Evolutionary conservation across 495 filamentous ascomycete genomes (phyloP), one percentile per base, ranked within the genome.

Genomic region (Penicillium diatomitis): DNA sequence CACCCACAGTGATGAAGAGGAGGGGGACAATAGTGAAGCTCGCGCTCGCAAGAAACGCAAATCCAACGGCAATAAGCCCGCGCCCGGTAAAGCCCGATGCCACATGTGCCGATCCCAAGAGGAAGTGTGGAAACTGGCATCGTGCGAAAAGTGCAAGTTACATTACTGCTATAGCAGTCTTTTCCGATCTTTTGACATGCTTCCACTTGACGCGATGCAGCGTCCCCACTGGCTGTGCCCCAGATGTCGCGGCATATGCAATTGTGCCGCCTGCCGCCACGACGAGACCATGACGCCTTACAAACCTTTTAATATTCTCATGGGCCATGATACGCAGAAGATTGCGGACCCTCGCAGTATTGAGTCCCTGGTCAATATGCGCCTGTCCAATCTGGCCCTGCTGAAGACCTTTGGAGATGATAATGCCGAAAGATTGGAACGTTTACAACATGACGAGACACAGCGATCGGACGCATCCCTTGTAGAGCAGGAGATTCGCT

Each of bases 321-420:
- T 96, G 8, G 92, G 91, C 0, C 87, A 94, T 60, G 89, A 96
- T 47, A 97, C 92, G 1, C 83, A 77, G 39, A 85, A 84, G 34
- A 79, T 96, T 32, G 89, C 90, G 10, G 92, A 98, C 63, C 83
- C 83, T 41, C 81, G 92, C 41, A 95, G 89, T 61, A 80, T 91
- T 8, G 90, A 97, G 59, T 80, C 80, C 36, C 71, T 96, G 9
- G 87, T 96, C 7, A 86, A 95, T 55, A 92, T 95, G 66, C 77
- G 82, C 8, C 72, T 83, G 28, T 88, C 89, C 10, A 97, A 97
- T 63, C 65, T 89, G 6, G 76, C 72, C 30, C 94, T 88, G 86
- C 61, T 95, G 43, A 79, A 78, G 46, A 76, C 81, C 46, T 70
- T 68, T 31, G 69, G 65, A 5, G 69, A 72, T 46, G 72, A 75